phyloP scores from a whole-genome alignment of 1,139 yeast genomes.

The Candida glucosophila region DNA sequence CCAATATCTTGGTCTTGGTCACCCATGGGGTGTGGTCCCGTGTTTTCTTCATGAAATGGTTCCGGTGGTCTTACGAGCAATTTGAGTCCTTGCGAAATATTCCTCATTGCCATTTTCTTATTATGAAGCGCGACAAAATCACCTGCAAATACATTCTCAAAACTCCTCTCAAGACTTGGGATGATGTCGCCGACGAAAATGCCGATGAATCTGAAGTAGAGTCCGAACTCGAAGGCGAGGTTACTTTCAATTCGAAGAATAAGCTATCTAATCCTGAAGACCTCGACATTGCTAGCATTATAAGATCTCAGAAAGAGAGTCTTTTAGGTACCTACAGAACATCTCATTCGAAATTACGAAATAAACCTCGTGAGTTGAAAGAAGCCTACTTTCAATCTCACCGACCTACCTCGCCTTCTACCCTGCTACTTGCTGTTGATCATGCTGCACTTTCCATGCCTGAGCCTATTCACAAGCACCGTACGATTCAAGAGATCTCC shows the following conservation, averaged over 20 bases:
- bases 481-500: no score
- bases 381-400: no score
- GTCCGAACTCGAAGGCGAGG: constrained; percentile 34
- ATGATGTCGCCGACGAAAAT: constrained; percentile 38
- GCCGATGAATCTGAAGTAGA: constrained; percentile 32
- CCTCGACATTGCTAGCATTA: constrained; percentile 31
- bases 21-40: constrained; percentile 94
- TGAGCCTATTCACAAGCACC: no score
- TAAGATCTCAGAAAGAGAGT: constrained; percentile 36
- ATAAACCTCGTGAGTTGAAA: no score
- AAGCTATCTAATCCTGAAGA: constrained; percentile 30
- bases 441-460: no score
- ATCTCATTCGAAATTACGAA: no score
- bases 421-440: no score
- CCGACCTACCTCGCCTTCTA: no score
- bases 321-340: no score
- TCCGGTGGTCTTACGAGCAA: constrained; percentile 82
- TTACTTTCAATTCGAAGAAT: constrained; percentile 30
- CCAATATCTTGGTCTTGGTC: constrained; percentile 69
- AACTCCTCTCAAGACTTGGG: constrained; percentile 55
- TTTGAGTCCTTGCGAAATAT: constrained; percentile 76
- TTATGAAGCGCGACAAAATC: constrained; percentile 54
- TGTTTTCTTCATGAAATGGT: constrained; percentile 89
- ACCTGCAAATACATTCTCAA: constrained; percentile 40
- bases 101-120: constrained; percentile 74